Percentiles rank a stretch among this genome's conserved stretches.
These are phyloP conservation scores for Amorphotheca resinae DNA, from an alignment of 495 filamentous ascomycete genomes.

Conservation along the genomic window DNA sequence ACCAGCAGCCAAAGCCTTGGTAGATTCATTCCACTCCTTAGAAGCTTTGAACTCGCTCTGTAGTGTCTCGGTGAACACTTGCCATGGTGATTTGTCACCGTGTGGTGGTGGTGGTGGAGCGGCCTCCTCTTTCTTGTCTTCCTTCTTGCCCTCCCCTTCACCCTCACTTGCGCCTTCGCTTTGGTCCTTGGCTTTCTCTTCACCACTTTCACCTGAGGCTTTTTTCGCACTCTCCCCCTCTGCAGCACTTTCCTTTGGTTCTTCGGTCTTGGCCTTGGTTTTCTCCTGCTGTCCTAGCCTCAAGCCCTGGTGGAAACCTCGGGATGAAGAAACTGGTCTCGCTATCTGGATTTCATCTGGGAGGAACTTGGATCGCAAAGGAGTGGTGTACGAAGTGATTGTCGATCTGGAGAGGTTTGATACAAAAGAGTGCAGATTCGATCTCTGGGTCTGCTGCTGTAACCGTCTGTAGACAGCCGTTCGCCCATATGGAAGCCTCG, in stretches of 20 bases:
- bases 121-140: conserved; percentile 51
- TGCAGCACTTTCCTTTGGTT: conserved; percentile 24
- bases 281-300: conserved; percentile 26
- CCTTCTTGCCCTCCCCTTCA: conserved; percentile 28
- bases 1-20: conserved; percentile 78
- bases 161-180: conserved; percentile 31
- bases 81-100: conserved; percentile 95
- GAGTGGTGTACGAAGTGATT: conserved; percentile 8
- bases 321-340: conserved; percentile 23
- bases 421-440: conserved; percentile 19
- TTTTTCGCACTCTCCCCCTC: conserved; percentile 34
- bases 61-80: conserved; percentile 95
- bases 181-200: conserved; percentile 37
- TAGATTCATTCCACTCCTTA: conserved; percentile 98
- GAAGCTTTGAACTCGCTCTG: conserved; percentile 87
- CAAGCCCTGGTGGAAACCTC: conserved; percentile 31
- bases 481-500: conserved; percentile 35
- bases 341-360: conserved; percentile 24
- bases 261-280: conserved; percentile 22
- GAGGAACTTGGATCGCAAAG: conserved; percentile 35
- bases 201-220: conserved; percentile 20
- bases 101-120: conserved; percentile 82
- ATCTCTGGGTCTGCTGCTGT: conserved; percentile 27
- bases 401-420: conserved; percentile 15
- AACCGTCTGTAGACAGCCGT: conserved; percentile 48